Evolutionary conservation across 2,329 filamentous ascomycete species (phyloP).

Genomic region (Cladosporium oxysporum): DNA sequence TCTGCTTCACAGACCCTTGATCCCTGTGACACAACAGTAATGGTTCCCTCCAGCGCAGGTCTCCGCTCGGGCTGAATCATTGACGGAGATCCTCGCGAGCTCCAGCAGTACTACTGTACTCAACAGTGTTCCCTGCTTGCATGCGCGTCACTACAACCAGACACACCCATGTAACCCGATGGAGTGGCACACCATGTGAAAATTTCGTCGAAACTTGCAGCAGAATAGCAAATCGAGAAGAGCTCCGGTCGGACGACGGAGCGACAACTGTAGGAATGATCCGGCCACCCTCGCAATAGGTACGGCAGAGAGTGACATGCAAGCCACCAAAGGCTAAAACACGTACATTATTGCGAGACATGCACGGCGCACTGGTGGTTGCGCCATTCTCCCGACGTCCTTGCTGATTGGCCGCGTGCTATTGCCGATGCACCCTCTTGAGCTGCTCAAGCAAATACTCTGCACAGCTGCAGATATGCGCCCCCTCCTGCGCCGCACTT

Average conservation of each 20-base stretch:
- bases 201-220: not conserved
- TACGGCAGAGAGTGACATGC: constrained; percentile 7
- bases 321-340: constrained; percentile 6
- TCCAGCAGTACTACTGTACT: not conserved
- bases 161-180: not conserved
- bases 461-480: constrained; percentile 16
- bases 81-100: constrained; percentile 2
- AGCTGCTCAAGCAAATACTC: constrained; percentile 14
- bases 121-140: constrained; percentile 1
- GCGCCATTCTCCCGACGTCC: constrained; percentile 1
- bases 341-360: constrained; percentile 8
- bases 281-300: not conserved
- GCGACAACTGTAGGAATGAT: not conserved
- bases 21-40: constrained; percentile 8
- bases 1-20: constrained; percentile 12
- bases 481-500: constrained; percentile 4
- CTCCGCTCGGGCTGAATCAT: constrained; percentile 12
- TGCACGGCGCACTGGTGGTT: constrained; percentile 15
- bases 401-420: constrained; percentile 3
- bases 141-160: constrained; percentile 3
- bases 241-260: constrained; percentile 9
- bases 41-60: constrained; percentile 4
- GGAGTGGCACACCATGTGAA: constrained; percentile 8
- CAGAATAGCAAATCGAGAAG: not conserved
- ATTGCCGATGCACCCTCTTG: constrained; percentile 3